Conservation (phyloP, 257 asterid genomes). For the Penstemon eatonii region DNA sequence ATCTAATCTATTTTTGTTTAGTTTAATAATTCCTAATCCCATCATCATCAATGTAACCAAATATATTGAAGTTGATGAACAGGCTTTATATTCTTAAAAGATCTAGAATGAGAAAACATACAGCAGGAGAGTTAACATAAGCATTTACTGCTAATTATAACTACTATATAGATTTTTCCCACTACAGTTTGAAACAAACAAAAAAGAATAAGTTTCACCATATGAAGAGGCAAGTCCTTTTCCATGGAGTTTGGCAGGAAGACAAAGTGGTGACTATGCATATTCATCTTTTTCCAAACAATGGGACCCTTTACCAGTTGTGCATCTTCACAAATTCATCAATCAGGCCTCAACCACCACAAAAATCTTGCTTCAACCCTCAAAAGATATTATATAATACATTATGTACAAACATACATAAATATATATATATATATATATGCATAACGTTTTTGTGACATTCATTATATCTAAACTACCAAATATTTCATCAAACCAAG, state of each 20-base stretch:
- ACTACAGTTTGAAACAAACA: conserved; percentile 2
- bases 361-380: conserved; percentile 9
- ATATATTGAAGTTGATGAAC: background rate
- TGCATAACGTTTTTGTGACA: background rate
- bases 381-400: background rate
- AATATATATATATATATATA: background rate
- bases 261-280: conserved; percentile 40
- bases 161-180: background rate
- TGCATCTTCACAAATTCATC: conserved; percentile 25
- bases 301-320: conserved; percentile 39
- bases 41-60: too few relatives aligned
- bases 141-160: background rate
- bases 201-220: background rate
- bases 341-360: conserved; percentile 37
- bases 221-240: conserved; percentile 14
- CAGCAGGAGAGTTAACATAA: background rate
- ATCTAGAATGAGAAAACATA: conserved; percentile 3
- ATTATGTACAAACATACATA: conserved; percentile 13
- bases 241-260: conserved; percentile 29
- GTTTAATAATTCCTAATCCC: too few relatives aligned
- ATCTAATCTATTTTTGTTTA: too few relatives aligned
- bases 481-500: background rate
- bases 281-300: conserved; percentile 35
- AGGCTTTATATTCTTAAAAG: background rate
- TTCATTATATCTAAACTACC: background rate